Evolutionary conservation across 192 early-diverging fungal genomes (phyloP).

Genomic region (Rhizophagus prolifer): DNA sequence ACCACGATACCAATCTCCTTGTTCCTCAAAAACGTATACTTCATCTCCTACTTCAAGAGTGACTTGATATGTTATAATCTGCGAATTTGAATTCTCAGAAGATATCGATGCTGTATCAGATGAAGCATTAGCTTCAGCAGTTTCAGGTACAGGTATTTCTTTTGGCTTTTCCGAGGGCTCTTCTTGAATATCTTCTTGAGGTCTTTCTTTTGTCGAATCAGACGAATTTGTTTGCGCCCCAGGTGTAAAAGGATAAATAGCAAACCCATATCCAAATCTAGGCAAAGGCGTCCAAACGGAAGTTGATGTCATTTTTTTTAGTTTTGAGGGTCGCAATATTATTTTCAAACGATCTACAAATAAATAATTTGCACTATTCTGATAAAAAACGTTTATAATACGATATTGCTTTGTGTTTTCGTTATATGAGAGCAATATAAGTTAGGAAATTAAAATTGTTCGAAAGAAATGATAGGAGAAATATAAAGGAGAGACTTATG

Average conservation of each 20-base stretch:
- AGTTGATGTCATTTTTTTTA: not conserved
- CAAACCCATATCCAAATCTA: slow-evolving; percentile 47
- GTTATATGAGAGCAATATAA: not conserved
- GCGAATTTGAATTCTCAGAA: slow-evolving; percentile 12
- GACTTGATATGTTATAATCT: slow-evolving; percentile 20
- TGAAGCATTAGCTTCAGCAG: not conserved
- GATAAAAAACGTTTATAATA: not conserved
- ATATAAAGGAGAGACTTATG: not conserved
- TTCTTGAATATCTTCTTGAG: not conserved
- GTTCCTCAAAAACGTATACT: slow-evolving; percentile 56
- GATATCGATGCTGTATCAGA: slow-evolving; percentile 24
- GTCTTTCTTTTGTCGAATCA: slow-evolving; percentile 11
- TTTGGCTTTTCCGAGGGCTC: not conserved
- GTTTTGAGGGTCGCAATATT: too few relatives aligned
- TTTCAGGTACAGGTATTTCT: not conserved
- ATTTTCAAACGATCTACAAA: not conserved
- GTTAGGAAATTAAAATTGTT: not conserved
- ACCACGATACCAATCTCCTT: slow-evolving; percentile 60
- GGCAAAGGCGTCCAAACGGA: slow-evolving; percentile 42
- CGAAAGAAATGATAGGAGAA: not conserved
- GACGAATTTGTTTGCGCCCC: slow-evolving; percentile 15
- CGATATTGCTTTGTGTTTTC: not conserved
- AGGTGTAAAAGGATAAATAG: slow-evolving; percentile 46
- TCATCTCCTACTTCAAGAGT: slow-evolving; percentile 56
- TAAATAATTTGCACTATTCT: not conserved